These are phyloP conservation scores for Aspergillus sp. DNA, from an alignment of 2,329 filamentous ascomycete genomes.

Conservation along the genomic window DNA sequence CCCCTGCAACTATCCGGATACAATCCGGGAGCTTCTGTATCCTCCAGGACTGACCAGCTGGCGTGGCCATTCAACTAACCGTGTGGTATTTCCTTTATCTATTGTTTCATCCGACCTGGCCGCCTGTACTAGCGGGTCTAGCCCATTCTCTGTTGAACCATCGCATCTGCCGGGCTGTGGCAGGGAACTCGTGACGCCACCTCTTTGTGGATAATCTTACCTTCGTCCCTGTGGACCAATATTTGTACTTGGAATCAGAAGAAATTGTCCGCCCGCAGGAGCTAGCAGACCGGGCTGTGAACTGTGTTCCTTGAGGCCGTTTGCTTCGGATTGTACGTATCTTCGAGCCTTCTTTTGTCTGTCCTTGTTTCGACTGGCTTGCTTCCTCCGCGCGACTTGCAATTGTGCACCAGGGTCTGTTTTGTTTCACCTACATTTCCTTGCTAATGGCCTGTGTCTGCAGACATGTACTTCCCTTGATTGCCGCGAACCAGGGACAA, in stretches of 20 bases:
- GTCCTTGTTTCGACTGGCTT: conserved; percentile 10
- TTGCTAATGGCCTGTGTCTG: conserved; percentile 30
- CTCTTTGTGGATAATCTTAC: conserved; percentile 15
- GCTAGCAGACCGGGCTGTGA: conserved; percentile 10
- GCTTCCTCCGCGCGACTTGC: conserved; percentile 4
- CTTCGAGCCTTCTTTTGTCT: conserved; percentile 17
- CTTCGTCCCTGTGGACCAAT: conserved; percentile 10
- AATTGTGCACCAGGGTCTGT: conserved; percentile 3
- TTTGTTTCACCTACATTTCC: conserved; percentile 5
- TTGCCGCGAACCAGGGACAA: conserved; percentile 17
- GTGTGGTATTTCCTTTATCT: no score
- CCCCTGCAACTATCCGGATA: no score
- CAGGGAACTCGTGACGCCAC: conserved; percentile 12
- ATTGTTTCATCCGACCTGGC: no score
- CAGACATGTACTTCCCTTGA: conserved; percentile 38
- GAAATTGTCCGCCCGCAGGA: conserved; percentile 13
- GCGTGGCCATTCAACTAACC: no score
- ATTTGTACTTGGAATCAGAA: conserved; percentile 20
- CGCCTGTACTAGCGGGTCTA: conserved; percentile 10
- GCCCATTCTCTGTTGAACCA: background rate
- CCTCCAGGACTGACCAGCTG: no score
- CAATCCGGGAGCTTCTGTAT: no score
- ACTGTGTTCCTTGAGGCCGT: conserved; percentile 17
- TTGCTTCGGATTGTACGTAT: conserved; percentile 34
- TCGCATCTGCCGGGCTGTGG: conserved; percentile 14